Conservation (phyloP, 176 grass and related monocot genomes). For the Triticum dicoccoides region DNA sequence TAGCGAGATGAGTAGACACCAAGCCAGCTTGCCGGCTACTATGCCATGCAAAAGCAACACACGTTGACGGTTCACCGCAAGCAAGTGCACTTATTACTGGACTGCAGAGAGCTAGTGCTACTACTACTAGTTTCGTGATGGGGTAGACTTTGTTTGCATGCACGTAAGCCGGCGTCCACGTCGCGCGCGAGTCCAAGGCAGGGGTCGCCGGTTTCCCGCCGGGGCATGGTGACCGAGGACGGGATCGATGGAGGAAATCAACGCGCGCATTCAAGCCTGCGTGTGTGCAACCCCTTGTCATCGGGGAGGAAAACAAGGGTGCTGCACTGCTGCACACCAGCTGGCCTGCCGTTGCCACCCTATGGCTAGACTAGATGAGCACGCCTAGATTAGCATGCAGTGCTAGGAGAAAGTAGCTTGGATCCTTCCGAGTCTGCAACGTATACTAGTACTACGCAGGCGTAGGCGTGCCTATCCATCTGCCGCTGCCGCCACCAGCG, state of each 20-base stretch:
- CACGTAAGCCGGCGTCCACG: not conserved
- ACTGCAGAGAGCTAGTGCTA: not conserved
- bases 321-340: not conserved
- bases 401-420: not conserved
- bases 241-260: not conserved
- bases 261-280: not conserved
- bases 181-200: not conserved
- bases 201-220: constrained; percentile 20
- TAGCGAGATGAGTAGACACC: not conserved
- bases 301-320: not conserved
- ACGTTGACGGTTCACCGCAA: not conserved
- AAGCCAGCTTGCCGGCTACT: not conserved
- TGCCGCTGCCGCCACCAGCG: not conserved
- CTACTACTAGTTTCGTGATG: not conserved
- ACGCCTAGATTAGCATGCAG: not conserved
- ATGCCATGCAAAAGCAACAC: not conserved
- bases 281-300: not conserved
- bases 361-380: not conserved
- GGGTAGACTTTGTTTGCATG: constrained; percentile 17
- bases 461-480: not conserved
- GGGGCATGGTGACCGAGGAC: not conserved
- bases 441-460: not conserved
- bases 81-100: not conserved
- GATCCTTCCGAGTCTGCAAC: not conserved
- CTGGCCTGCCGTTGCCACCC: not conserved